Evolutionary conservation across 1,284 basidiomycete species (phyloP).

Genomic region (Pisolithus thermaeus): DNA sequence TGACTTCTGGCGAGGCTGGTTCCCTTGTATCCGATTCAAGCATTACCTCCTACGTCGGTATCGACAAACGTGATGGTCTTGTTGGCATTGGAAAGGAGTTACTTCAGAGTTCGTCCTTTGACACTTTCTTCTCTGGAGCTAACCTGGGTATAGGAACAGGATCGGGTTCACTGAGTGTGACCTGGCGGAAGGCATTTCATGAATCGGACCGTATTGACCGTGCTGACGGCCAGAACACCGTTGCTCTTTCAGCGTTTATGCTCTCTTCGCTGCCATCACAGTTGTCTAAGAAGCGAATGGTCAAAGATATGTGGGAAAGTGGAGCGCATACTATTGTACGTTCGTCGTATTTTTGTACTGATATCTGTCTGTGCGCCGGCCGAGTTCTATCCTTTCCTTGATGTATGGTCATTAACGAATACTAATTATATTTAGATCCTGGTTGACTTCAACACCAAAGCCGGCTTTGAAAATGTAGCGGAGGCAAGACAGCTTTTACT

Average conservation of each 20-base stretch:
- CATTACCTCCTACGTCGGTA: conserved; percentile 54
- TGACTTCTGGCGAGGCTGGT: conserved; percentile 23
- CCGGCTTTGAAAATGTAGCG: conserved; percentile 80
- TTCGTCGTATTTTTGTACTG: conserved; percentile 14
- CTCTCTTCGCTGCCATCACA: conserved; percentile 68
- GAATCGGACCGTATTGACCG: conserved; percentile 39
- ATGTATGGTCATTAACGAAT: conserved; percentile 1
- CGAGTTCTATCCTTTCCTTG: conserved; percentile 4
- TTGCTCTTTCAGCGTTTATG: conserved; percentile 85
- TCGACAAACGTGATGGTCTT: conserved; percentile 70
- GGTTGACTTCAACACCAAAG: conserved; percentile 77
- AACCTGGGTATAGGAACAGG: conserved; percentile 38
- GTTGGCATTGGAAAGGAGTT: conserved; percentile 60
- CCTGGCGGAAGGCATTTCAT: conserved; percentile 54
- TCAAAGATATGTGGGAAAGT: conserved; percentile 87
- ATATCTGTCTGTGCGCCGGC: conserved; percentile 2
- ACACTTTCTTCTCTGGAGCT: conserved; percentile 2
- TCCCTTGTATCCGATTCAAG: conserved; percentile 42
- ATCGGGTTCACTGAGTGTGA: conserved; percentile 36
- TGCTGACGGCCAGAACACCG: conserved; percentile 40
- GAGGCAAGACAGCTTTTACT: conserved; percentile 80
- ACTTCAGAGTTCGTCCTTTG: conserved; percentile 39
- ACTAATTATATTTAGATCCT: conserved; percentile 51
- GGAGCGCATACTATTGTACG: conserved; percentile 76
- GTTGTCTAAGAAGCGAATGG: conserved; percentile 57